Conservation (phyloP, 345 rosid genomes). For the Microcos paniculata region DNA sequence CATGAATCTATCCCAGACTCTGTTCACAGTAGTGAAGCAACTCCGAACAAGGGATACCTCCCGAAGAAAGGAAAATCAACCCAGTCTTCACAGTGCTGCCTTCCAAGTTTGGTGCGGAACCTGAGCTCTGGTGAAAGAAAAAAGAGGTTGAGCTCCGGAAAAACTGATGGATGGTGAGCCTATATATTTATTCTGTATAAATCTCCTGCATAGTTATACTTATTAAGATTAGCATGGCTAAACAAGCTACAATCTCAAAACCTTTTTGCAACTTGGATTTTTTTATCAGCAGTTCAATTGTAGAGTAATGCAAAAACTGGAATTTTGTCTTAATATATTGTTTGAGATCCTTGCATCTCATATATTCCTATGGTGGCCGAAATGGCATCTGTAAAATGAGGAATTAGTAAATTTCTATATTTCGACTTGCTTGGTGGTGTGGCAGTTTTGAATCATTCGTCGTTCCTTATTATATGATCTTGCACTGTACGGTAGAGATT, state of each 20-base stretch:
- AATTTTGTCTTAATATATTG: conserved; percentile 11
- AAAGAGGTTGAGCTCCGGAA: conserved; percentile 31
- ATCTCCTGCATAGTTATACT: background rate
- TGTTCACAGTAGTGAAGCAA: conserved; percentile 16
- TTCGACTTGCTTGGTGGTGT: background rate
- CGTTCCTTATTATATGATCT: background rate
- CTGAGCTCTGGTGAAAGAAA: conserved; percentile 46
- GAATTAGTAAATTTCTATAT: background rate
- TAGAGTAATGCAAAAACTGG: background rate
- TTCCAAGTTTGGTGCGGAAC: conserved; percentile 46
- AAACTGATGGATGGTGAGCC: conserved; percentile 3
- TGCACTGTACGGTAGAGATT: background rate
- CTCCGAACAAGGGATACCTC: conserved; percentile 17
- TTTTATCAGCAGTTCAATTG: background rate
- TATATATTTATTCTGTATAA: background rate
- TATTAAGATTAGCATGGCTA: background rate
- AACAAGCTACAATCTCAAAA: conserved; percentile 16
- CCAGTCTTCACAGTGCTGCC: conserved; percentile 39
- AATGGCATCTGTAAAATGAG: background rate
- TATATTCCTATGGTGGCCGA: background rate
- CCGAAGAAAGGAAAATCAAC: conserved; percentile 29
- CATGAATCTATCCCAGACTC: conserved; percentile 21
- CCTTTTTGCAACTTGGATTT: background rate
- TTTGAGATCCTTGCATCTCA: background rate
- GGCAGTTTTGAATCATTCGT: background rate